Evolutionary conservation across 371 early-diverging fungal genomes (phyloP).

Genomic region (Smittium culicis): DNA sequence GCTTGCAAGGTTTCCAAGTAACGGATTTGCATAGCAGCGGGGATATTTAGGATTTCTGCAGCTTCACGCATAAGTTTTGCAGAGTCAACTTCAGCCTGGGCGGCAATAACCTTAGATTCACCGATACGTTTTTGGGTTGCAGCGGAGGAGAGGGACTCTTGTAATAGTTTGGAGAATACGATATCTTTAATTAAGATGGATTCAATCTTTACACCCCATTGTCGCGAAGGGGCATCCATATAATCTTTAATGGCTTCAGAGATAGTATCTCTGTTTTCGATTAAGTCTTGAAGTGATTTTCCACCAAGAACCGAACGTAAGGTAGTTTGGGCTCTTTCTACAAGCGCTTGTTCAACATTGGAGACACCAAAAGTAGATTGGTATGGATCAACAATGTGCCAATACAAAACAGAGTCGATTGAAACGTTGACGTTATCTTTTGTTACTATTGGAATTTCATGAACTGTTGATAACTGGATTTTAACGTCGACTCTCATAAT

Average conservation of each 20-base stretch:
- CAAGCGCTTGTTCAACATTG: constrained; percentile 54
- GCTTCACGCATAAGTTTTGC: constrained; percentile 90
- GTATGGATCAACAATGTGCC: constrained; percentile 70
- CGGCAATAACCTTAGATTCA: constrained; percentile 77
- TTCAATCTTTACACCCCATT: constrained; percentile 67
- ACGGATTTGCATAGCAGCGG: constrained; percentile 74
- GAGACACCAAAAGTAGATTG: constrained; percentile 58
- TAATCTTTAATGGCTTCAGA: constrained; percentile 65
- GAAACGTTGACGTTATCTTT: constrained; percentile 70
- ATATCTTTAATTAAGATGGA: constrained; percentile 79
- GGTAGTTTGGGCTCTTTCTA: constrained; percentile 66
- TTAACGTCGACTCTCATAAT: constrained; percentile 54
- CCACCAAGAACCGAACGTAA: constrained; percentile 53
- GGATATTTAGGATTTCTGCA: constrained; percentile 49
- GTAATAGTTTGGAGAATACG: constrained; percentile 55
- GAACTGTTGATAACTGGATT: constrained; percentile 58
- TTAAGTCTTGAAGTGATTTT: constrained; percentile 50
- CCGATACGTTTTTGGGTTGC: constrained; percentile 81
- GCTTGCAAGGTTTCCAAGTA: constrained; percentile 71
- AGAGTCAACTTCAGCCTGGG: constrained; percentile 72
- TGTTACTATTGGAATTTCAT: constrained; percentile 69
- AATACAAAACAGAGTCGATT: constrained; percentile 77
- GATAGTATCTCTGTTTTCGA: constrained; percentile 77
- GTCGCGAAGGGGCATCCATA: constrained; percentile 54
- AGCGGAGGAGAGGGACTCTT: constrained; percentile 73